Conservation (phyloP, 306 rosid species). For the Casuarina cunninghamiana region DNA sequence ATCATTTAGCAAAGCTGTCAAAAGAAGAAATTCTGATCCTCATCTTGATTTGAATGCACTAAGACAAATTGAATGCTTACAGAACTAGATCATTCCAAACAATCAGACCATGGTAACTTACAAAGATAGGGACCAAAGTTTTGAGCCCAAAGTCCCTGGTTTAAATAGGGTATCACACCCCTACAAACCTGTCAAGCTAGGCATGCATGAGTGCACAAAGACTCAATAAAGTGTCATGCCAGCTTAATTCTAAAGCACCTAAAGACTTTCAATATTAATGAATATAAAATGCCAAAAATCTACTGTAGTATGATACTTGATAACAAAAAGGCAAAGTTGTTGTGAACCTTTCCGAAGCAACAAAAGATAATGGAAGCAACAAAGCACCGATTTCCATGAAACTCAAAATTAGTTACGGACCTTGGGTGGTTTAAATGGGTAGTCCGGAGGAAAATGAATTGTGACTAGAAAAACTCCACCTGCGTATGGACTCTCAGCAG, state of each 20-base stretch:
- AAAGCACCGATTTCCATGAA: neutral
- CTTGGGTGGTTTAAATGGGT: slow-evolving; percentile 65
- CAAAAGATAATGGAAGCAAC: neutral
- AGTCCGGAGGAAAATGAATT: slow-evolving; percentile 64
- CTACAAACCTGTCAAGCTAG: neutral
- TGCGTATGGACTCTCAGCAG: slow-evolving; percentile 67
- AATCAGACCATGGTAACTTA: neutral
- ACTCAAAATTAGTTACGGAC: slow-evolving; percentile 24
- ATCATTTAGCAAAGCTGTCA: neutral
- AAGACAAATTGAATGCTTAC: neutral
- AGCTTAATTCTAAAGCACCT: neutral
- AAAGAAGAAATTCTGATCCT: neutral
- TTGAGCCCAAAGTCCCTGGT: neutral
- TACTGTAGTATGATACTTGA: neutral
- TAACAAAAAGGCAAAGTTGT: neutral
- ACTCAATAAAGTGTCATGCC: neutral
- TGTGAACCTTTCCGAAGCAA: neutral
- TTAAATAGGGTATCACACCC: neutral
- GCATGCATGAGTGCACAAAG: neutral
- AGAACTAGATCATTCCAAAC: neutral
- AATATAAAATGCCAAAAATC: neutral
- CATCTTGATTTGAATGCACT: slow-evolving; percentile 3
- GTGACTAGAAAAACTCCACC: slow-evolving; percentile 68
- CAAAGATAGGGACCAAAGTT: neutral
- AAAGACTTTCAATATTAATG: neutral